phyloP scores from a whole-genome alignment of 1,284 basidiomycete species.

The Sanghuangporus baumii region DNA sequence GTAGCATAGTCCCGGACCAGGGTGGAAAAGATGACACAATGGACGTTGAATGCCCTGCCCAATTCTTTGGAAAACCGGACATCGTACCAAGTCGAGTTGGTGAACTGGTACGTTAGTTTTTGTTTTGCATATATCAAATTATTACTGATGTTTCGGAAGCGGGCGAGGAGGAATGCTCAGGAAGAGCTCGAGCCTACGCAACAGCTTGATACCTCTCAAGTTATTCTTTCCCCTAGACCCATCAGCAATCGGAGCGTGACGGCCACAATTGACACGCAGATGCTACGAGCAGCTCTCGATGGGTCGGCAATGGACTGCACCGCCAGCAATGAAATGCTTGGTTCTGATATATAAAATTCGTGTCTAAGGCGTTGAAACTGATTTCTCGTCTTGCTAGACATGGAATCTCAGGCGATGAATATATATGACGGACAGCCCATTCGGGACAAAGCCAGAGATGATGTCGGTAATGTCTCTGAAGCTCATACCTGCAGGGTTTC shows the following conservation, averaged over 20 bases:
- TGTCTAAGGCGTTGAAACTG: not conserved
- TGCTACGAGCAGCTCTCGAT: constrained; percentile 5
- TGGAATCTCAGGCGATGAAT: constrained; percentile 38
- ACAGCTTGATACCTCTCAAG: constrained; percentile 13
- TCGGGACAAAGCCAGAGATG: constrained; percentile 29
- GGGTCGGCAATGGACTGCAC: constrained; percentile 12
- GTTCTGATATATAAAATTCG: not conserved
- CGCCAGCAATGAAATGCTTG: constrained; percentile 13
- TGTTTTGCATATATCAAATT: not conserved
- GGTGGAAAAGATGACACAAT: constrained; percentile 19
- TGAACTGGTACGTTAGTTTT: constrained; percentile 40
- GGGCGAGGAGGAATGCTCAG: not conserved
- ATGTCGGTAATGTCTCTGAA: constrained; percentile 15
- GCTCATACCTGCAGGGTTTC: not conserved
- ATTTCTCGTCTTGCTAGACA: constrained; percentile 27
- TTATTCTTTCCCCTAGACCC: not conserved
- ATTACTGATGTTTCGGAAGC: not conserved
- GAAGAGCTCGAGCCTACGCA: constrained; percentile 13
- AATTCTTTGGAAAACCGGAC: constrained; percentile 49
- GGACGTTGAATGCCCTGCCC: constrained; percentile 31
- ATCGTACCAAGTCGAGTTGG: constrained; percentile 48
- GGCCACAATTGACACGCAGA: constrained; percentile 11
- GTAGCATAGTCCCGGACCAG: constrained; percentile 36
- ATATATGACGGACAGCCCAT: constrained; percentile 30
- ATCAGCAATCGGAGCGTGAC: not conserved